Evolutionary conservation across 768 basidiomycete species (phyloP).

Genomic region (Punctularia strigosozonata): DNA sequence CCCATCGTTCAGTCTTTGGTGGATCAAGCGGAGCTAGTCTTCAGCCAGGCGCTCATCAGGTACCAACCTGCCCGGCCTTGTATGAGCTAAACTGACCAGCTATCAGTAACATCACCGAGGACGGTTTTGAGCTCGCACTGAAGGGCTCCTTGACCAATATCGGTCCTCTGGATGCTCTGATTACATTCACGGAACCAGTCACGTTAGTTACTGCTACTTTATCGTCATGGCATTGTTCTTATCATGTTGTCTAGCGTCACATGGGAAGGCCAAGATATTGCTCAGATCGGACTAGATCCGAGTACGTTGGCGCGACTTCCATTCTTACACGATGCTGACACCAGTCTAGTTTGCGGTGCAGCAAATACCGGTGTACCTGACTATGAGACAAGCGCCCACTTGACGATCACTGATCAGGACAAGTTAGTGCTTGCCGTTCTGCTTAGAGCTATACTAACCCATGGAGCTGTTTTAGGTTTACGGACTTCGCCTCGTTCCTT

Average conservation of each 20-base stretch:
- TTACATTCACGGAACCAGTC: slow-evolving; percentile 53
- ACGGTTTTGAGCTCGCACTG: slow-evolving; percentile 52
- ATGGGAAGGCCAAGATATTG: slow-evolving; percentile 56
- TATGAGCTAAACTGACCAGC: neutral
- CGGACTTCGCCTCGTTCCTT: slow-evolving; percentile 51
- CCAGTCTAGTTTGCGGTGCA: slow-evolving; percentile 43
- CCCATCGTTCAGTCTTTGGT: slow-evolving; percentile 58
- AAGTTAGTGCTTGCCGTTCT: slow-evolving; percentile 23
- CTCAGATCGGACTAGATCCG: slow-evolving; percentile 47
- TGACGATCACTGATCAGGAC: slow-evolving; percentile 43
- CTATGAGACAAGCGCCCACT: slow-evolving; percentile 36
- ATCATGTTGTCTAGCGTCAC: slow-evolving; percentile 28
- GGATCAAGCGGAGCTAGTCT: slow-evolving; percentile 38
- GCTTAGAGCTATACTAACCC: neutral
- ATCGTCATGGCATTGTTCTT: neutral
- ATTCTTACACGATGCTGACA: neutral
- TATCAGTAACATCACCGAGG: slow-evolving; percentile 26
- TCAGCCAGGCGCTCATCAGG: slow-evolving; percentile 49
- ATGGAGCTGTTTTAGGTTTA: slow-evolving; percentile 30
- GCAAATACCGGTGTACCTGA: slow-evolving; percentile 59
- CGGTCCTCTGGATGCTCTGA: slow-evolving; percentile 60
- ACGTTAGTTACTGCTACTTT: slow-evolving; percentile 25
- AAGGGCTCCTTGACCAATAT: slow-evolving; percentile 47
- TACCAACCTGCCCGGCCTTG: slow-evolving; percentile 9
- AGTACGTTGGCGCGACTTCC: slow-evolving; percentile 21